These are phyloP conservation scores for Erythrophleum ivorense DNA, from an alignment of 331 rosid genomes.

Conservation along the genomic window DNA sequence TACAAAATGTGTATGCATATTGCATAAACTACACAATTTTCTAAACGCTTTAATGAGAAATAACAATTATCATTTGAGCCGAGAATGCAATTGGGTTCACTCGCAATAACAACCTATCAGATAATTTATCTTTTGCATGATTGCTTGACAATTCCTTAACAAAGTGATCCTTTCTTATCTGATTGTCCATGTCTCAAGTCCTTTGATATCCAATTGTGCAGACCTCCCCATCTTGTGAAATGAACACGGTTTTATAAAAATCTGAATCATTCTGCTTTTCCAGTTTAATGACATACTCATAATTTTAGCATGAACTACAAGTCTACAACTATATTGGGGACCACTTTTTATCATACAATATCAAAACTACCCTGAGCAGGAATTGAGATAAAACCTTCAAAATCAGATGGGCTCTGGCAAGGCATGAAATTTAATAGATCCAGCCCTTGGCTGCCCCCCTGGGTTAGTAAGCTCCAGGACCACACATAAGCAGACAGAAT, in stretches of 20 bases:
- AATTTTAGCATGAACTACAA: slow-evolving; percentile 21
- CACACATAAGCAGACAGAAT: slow-evolving; percentile 23
- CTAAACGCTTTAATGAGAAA: slow-evolving; percentile 7
- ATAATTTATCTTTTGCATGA: slow-evolving; percentile 3
- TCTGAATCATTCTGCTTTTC: slow-evolving; percentile 10
- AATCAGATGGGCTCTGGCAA: slow-evolving; percentile 34
- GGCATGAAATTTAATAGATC: slow-evolving; percentile 31
- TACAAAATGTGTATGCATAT: background rate
- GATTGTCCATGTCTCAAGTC: slow-evolving; percentile 22
- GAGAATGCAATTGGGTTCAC: slow-evolving; percentile 23
- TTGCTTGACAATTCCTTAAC: slow-evolving; percentile 16
- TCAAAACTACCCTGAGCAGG: slow-evolving; percentile 30
- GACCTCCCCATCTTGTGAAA: slow-evolving; percentile 18
- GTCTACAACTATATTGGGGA: background rate
- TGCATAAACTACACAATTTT: slow-evolving; percentile 26
- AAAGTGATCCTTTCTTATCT: slow-evolving; percentile 19
- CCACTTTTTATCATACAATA: slow-evolving; percentile 15
- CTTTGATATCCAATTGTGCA: slow-evolving; percentile 12
- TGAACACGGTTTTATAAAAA: slow-evolving; percentile 17
- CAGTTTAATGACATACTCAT: slow-evolving; percentile 22
- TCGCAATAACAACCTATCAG: background rate
- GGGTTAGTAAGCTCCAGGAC: slow-evolving; percentile 20
- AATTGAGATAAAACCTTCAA: slow-evolving; percentile 34
- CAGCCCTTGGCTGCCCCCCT: slow-evolving; percentile 35
- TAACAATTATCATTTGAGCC: slow-evolving; percentile 17